phyloP scores from a whole-genome alignment of 495 filamentous ascomycete genomes.

The Neurospora terricola region DNA sequence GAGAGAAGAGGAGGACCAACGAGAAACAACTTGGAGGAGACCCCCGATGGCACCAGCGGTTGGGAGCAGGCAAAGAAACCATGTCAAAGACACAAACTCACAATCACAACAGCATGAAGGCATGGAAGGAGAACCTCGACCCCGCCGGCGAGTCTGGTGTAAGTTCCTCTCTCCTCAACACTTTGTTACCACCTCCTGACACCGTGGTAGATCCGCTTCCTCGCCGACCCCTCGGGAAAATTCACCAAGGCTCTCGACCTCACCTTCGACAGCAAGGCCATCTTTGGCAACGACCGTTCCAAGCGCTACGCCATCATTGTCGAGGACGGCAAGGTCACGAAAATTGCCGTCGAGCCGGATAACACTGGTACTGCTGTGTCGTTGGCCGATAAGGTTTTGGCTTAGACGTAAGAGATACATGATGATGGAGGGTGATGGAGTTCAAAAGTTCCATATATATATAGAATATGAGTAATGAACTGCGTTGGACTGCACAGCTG shows the following conservation, averaged over 20 bases:
- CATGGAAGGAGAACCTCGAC: slow-evolving; percentile 69
- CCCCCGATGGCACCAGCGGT: not conserved
- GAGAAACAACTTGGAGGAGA: not conserved
- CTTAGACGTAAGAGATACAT: slow-evolving; percentile 22
- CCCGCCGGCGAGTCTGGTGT: slow-evolving; percentile 62
- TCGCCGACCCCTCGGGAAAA: slow-evolving; percentile 73
- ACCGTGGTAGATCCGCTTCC: slow-evolving; percentile 57
- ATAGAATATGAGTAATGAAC: not conserved
- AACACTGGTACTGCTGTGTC: slow-evolving; percentile 64
- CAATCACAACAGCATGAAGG: slow-evolving; percentile 57
- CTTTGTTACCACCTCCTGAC: not conserved
- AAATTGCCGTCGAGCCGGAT: slow-evolving; percentile 77
- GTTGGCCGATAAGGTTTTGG: slow-evolving; percentile 63
- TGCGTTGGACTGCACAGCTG: not conserved
- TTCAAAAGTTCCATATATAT: not conserved
- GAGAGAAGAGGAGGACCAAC: not conserved
- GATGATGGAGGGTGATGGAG: not conserved
- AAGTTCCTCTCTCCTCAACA: slow-evolving; percentile 25
- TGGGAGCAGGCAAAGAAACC: not conserved
- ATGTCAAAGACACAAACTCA: not conserved
- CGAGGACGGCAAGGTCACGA: slow-evolving; percentile 68
- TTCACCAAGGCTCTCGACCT: slow-evolving; percentile 84
- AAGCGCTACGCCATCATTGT: slow-evolving; percentile 83
- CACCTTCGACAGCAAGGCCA: slow-evolving; percentile 66
- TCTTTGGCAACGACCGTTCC: slow-evolving; percentile 77